Evolutionary conservation across 2,329 filamentous ascomycete species (phyloP).

Genomic region (Tolypocladium album): DNA sequence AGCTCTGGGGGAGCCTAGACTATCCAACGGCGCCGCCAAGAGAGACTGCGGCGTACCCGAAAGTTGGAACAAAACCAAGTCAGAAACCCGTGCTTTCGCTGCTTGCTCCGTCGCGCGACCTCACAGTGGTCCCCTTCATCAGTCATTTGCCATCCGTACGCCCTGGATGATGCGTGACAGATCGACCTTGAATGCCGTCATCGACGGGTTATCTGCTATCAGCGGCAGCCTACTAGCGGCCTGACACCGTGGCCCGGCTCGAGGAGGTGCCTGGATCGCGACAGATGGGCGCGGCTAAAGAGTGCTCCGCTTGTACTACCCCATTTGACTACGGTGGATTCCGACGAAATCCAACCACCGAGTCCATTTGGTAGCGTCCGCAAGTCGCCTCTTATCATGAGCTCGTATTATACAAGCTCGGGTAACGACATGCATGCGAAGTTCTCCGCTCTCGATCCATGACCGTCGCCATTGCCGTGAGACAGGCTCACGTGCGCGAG

Average conservation of each 20-base stretch:
- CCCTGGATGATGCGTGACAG: neutral
- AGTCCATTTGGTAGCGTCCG: neutral
- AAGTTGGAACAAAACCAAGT: neutral
- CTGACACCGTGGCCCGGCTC: neutral
- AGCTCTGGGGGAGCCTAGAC: neutral
- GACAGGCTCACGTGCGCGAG: neutral
- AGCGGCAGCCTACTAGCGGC: neutral
- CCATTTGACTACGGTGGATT: neutral
- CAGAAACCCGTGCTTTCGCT: neutral
- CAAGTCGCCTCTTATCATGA: neutral
- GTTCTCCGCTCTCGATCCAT: neutral
- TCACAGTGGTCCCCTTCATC: neutral
- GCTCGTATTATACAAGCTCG: neutral
- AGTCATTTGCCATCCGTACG: neutral
- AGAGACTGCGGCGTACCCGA: neutral
- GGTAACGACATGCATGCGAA: neutral
- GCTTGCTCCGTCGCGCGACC: neutral
- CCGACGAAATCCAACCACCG: neutral
- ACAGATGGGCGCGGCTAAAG: neutral
- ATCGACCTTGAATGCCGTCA: neutral
- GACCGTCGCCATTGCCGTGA: neutral
- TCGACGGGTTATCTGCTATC: neutral
- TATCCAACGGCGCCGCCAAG: neutral
- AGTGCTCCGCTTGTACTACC: neutral
- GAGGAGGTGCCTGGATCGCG: neutral